Conservation (phyloP, 768 basidiomycete species). For the Boletus patriciae region DNA sequence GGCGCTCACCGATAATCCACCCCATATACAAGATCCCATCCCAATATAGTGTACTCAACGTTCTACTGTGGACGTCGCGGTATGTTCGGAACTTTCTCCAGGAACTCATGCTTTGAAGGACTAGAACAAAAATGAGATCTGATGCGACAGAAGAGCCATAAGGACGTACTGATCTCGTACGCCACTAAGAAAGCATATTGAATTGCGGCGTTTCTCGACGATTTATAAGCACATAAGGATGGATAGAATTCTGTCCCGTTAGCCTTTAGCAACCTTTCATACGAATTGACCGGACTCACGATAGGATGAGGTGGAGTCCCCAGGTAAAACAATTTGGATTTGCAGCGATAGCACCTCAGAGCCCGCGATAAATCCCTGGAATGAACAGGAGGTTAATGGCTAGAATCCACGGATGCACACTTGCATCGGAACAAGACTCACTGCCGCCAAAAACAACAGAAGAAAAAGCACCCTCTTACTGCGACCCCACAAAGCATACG, state of each 20-base stretch:
- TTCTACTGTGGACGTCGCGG: slow-evolving; percentile 15
- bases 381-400: neutral
- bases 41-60: slow-evolving; percentile 27
- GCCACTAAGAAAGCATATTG: slow-evolving; percentile 17
- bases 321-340: slow-evolving; percentile 14
- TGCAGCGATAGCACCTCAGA: slow-evolving; percentile 9
- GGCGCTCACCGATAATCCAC: slow-evolving; percentile 19
- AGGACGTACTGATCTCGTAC: slow-evolving; percentile 25
- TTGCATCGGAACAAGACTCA: neutral
- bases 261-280: neutral
- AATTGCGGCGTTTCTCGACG: slow-evolving; percentile 14
- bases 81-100: slow-evolving; percentile 28
- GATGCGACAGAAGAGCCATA: neutral
- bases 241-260: slow-evolving; percentile 18
- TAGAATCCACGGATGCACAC: neutral
- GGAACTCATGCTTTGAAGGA: slow-evolving; percentile 26
- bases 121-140: slow-evolving; percentile 5
- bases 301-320: slow-evolving; percentile 18
- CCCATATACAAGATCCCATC: slow-evolving; percentile 30
- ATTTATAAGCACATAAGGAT: slow-evolving; percentile 15
- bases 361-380: slow-evolving; percentile 17
- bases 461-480: slow-evolving; percentile 15
- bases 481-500: slow-evolving; percentile 27
- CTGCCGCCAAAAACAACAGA: slow-evolving; percentile 21
- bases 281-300: slow-evolving; percentile 13